Evolutionary conservation across 2,329 filamentous ascomycete species (phyloP).

Genomic region (Magnaporthiopsis incrustans): DNA sequence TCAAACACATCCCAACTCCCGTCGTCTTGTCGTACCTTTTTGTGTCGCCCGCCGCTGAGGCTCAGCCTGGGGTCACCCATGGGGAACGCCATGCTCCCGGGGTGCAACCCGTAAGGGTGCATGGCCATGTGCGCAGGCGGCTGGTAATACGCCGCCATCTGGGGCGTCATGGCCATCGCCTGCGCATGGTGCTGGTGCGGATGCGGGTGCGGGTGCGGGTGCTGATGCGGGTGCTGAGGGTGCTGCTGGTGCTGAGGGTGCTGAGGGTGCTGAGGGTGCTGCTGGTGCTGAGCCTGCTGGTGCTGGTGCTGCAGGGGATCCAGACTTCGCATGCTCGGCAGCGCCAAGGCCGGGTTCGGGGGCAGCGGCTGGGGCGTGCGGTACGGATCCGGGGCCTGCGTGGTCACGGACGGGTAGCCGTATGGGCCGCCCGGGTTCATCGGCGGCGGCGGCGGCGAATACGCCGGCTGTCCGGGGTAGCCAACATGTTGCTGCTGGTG

Average conservation of each 20-base stretch:
- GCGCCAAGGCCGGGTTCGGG: slow-evolving; percentile 11
- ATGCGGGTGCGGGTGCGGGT: neutral
- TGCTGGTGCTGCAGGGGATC: slow-evolving; percentile 15
- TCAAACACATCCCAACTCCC: slow-evolving; percentile 4
- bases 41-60: slow-evolving; percentile 41
- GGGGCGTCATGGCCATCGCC: slow-evolving; percentile 24
- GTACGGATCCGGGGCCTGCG: slow-evolving; percentile 14
- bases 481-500: slow-evolving; percentile 5
- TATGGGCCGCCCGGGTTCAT: slow-evolving; percentile 12
- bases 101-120: slow-evolving; percentile 34
- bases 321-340: slow-evolving; percentile 20
- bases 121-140: slow-evolving; percentile 25
- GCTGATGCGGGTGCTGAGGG: neutral
- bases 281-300: slow-evolving; percentile 11
- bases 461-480: slow-evolving; percentile 15
- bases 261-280: slow-evolving; percentile 10
- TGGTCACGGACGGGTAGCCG: slow-evolving; percentile 11
- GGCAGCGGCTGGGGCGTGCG: slow-evolving; percentile 12
- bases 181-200: slow-evolving; percentile 17
- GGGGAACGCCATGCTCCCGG: slow-evolving; percentile 32
- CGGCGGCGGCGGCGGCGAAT: slow-evolving; percentile 11
- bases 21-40: slow-evolving; percentile 40
- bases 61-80: slow-evolving; percentile 38
- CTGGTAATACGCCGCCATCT: slow-evolving; percentile 32
- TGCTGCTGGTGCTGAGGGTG: slow-evolving; percentile 8